Conservation (phyloP, 768 basidiomycete species). For the Clitopilus hobsonii region DNA sequence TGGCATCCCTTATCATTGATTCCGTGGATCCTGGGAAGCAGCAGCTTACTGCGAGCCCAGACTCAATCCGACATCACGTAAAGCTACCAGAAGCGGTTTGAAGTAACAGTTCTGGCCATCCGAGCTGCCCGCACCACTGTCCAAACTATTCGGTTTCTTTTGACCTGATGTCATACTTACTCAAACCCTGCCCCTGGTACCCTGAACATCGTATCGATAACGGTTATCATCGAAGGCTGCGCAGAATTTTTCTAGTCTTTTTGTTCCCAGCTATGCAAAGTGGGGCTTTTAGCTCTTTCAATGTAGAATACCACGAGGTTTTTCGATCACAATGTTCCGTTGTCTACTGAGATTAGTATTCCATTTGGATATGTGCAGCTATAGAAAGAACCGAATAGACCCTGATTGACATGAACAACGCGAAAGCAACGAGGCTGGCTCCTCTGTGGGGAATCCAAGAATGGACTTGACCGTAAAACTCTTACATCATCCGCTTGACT, state of each 20-base stretch:
- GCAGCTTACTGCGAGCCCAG: constrained; percentile 35
- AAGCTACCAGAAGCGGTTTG: constrained; percentile 15
- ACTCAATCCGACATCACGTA: constrained; percentile 22
- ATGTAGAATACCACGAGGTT: background rate
- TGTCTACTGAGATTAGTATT: background rate
- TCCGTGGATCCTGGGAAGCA: constrained; percentile 24
- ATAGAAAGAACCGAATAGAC: background rate
- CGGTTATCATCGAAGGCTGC: background rate
- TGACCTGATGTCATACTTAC: background rate
- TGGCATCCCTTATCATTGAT: constrained; percentile 26
- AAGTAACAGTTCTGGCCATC: background rate
- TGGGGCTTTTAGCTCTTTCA: background rate
- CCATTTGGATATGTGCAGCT: background rate
- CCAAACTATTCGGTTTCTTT: background rate
- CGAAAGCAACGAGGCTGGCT: constrained; percentile 1
- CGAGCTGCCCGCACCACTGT: background rate
- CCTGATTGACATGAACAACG: background rate
- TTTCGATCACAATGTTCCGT: background rate
- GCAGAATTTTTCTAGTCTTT: background rate
- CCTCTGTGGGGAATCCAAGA: background rate
- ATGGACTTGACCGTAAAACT: background rate
- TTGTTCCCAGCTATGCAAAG: background rate
- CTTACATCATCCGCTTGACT: background rate
- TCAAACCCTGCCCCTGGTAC: background rate
- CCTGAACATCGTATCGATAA: background rate